Percentiles rank a stretch among this genome's conserved stretches.
Conservation (phyloP, 148 eudicot species). For the Heliamphora exappendiculata region DNA sequence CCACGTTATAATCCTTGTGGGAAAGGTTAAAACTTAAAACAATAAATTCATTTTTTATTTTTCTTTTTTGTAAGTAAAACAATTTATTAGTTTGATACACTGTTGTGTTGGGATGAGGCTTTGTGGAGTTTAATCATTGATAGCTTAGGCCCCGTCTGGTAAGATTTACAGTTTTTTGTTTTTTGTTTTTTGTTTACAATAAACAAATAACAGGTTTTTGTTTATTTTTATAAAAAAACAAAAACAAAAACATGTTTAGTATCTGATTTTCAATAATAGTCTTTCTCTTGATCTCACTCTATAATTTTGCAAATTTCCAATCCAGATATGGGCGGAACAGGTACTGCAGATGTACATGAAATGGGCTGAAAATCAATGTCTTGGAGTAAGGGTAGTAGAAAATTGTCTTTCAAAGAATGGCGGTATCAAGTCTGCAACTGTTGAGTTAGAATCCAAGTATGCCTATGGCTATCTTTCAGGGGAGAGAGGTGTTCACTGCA, state of each 20-base stretch:
- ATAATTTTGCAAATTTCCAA: slow-evolving; percentile 10
- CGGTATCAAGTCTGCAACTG: slow-evolving; percentile 53
- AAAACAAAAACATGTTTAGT: no score
- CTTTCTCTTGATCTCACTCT: neutral
- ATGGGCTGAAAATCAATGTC: slow-evolving; percentile 77
- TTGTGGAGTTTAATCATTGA: neutral
- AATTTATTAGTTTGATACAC: neutral
- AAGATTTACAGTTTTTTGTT: no score
- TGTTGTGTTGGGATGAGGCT: neutral
- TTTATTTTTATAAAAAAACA: no score
- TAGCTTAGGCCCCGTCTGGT: no score
- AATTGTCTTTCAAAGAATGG: slow-evolving; percentile 37
- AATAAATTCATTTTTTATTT: no score
- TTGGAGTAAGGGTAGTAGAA: slow-evolving; percentile 62
- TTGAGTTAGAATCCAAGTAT: slow-evolving; percentile 72
- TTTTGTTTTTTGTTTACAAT: no score
- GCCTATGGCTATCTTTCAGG: slow-evolving; percentile 80
- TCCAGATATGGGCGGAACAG: slow-evolving; percentile 73
- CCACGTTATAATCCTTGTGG: neutral
- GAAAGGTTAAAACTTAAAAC: slow-evolving; percentile 7
- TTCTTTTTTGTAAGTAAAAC: no score
- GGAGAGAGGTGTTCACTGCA: slow-evolving; percentile 71
- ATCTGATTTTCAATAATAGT: neutral
- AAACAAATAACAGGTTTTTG: no score
- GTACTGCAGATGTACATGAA: slow-evolving; percentile 61